A percentile compares a stretch with the other conserved stretches of the same genome.
Conservation (phyloP, 306 rosid genomes). For the Trifolium fragiferum region DNA sequence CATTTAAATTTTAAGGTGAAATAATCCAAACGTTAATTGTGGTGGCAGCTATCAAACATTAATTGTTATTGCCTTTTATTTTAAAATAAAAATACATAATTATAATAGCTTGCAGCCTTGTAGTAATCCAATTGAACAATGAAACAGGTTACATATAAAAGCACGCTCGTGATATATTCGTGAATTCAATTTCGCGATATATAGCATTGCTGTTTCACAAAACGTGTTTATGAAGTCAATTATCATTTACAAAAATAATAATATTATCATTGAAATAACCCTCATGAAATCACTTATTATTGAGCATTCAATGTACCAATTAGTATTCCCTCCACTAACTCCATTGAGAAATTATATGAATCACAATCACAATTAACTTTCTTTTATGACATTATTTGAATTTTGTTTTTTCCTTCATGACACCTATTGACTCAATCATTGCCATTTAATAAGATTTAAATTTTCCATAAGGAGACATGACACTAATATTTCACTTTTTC, state of each 20-base stretch:
- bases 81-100: no score
- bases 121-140: no score
- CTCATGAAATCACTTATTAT: slow-evolving; percentile 28
- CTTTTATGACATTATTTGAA: slow-evolving; percentile 22
- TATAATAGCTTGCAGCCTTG: no score
- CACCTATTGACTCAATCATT: slow-evolving; percentile 14
- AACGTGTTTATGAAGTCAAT: slow-evolving; percentile 33
- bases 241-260: no score
- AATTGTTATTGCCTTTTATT: no score
- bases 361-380: neutral
- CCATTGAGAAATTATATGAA: slow-evolving; percentile 4
- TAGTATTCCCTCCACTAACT: slow-evolving; percentile 2
- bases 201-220: no score
- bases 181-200: no score
- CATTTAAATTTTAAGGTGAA: no score
- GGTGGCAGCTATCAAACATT: no score
- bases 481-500: neutral
- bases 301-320: slow-evolving; percentile 40
- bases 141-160: no score
- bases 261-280: neutral
- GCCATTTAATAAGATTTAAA: neutral
- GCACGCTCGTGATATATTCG: no score
- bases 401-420: slow-evolving; percentile 16
- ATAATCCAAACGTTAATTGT: no score
- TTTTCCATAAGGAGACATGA: neutral